phyloP scores from a whole-genome alignment of 1,284 basidiomycete species.

The Xanthoconium separans region DNA sequence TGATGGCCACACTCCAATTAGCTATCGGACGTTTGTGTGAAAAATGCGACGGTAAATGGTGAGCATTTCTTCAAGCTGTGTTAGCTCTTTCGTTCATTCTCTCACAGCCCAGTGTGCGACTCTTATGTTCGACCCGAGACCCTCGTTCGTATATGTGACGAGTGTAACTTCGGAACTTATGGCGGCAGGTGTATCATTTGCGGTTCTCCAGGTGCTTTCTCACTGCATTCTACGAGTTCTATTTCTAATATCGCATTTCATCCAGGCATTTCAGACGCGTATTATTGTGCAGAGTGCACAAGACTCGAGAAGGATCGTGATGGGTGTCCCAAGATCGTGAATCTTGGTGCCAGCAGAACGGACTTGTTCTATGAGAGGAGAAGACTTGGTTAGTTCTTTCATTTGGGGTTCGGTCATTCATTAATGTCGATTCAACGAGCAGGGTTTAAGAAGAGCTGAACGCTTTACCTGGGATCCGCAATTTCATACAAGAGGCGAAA shows the following conservation, averaged over 20 bases:
- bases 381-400: slow-evolving; percentile 45
- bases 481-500: neutral
- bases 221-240: slow-evolving; percentile 1
- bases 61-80: slow-evolving; percentile 26
- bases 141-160: slow-evolving; percentile 96
- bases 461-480: neutral
- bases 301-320: slow-evolving; percentile 96
- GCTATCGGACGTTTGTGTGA: slow-evolving; percentile 98
- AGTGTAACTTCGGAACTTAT: slow-evolving; percentile 98
- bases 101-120: slow-evolving; percentile 90
- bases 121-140: slow-evolving; percentile 99
- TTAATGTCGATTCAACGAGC: slow-evolving; percentile 6
- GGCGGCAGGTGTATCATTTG: slow-evolving; percentile 98
- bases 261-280: slow-evolving; percentile 92
- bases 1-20: slow-evolving; percentile 31
- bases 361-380: slow-evolving; percentile 89
- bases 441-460: slow-evolving; percentile 81
- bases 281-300: slow-evolving; percentile 97
- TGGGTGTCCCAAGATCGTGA: slow-evolving; percentile 98
- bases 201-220: slow-evolving; percentile 76
- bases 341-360: slow-evolving; percentile 86
- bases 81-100: neutral
- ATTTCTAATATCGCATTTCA: neutral
- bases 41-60: slow-evolving; percentile 99
- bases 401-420: neutral